These are phyloP conservation scores for Laburnicola sp. DNA, from an alignment of 2,329 filamentous ascomycete genomes.

Conservation along the genomic window DNA sequence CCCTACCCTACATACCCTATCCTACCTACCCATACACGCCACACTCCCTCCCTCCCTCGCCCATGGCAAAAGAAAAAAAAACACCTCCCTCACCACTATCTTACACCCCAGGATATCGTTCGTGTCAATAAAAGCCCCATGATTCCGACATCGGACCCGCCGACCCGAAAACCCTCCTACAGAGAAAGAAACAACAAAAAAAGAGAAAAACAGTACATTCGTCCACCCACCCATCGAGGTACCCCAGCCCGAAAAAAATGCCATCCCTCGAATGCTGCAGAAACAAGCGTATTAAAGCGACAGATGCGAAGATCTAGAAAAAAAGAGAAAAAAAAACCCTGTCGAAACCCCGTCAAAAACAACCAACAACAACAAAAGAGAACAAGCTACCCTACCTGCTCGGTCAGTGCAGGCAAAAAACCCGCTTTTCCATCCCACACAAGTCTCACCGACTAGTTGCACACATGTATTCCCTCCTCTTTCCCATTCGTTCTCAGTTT, in stretches of 20 bases:
- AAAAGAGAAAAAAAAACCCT: neutral
- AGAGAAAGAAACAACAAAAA: neutral
- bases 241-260: conserved; percentile 11
- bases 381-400: neutral
- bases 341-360: neutral
- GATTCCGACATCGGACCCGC: conserved; percentile 21
- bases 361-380: conserved; percentile 10
- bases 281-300: conserved; percentile 31
- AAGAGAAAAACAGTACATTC: neutral
- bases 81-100: neutral
- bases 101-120: conserved; percentile 7
- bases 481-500: conserved; percentile 5
- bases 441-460: neutral
- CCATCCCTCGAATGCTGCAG: conserved; percentile 19
- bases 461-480: neutral
- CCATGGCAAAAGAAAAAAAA: no score
- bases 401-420: neutral
- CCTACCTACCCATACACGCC: neutral
- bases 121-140: neutral
- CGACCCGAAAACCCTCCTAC: conserved; percentile 14
- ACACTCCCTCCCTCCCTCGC: no score
- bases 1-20: neutral
- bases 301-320: conserved; percentile 23
- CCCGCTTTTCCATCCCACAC: neutral
- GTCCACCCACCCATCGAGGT: conserved; percentile 13